phyloP scores from a whole-genome alignment of 2,329 filamentous ascomycete genomes.

The Cercospora sesami region DNA sequence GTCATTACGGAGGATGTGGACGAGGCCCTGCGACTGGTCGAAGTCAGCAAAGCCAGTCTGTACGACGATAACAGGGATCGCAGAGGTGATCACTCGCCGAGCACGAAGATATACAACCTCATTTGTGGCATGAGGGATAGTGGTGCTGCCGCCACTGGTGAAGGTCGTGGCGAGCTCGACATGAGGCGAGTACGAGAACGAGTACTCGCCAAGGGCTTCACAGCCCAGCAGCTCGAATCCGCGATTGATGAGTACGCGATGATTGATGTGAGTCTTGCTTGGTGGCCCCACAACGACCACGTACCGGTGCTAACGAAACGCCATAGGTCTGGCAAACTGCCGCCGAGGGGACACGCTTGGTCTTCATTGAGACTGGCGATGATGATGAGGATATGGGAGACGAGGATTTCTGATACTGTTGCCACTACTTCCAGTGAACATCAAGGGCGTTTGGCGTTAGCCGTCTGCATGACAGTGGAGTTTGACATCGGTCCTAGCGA shows the following conservation, averaged over 20 bases:
- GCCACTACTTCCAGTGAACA: conserved; percentile 8
- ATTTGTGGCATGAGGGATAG: conserved; percentile 84
- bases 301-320: conserved; percentile 35
- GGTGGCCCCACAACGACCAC: neutral
- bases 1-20: conserved; percentile 93
- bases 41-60: conserved; percentile 89
- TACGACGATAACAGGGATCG: conserved; percentile 67
- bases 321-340: conserved; percentile 57
- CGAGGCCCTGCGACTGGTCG: conserved; percentile 84
- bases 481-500: conserved; percentile 18
- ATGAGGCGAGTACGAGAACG: conserved; percentile 86
- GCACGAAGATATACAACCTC: conserved; percentile 90
- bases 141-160: conserved; percentile 75
- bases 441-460: conserved; percentile 22
- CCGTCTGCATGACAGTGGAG: neutral
- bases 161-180: conserved; percentile 76
- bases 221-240: conserved; percentile 83
- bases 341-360: conserved; percentile 54
- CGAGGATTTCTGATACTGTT: conserved; percentile 32
- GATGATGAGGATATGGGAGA: conserved; percentile 43
- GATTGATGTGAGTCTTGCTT: conserved; percentile 72
- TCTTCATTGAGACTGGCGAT: conserved; percentile 56
- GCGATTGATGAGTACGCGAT: conserved; percentile 86
- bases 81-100: conserved; percentile 70
- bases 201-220: conserved; percentile 95